Evolutionary conservation across 108 stramenopile genomes (phyloP).

Genomic region (Epithemia pelagica): DNA sequence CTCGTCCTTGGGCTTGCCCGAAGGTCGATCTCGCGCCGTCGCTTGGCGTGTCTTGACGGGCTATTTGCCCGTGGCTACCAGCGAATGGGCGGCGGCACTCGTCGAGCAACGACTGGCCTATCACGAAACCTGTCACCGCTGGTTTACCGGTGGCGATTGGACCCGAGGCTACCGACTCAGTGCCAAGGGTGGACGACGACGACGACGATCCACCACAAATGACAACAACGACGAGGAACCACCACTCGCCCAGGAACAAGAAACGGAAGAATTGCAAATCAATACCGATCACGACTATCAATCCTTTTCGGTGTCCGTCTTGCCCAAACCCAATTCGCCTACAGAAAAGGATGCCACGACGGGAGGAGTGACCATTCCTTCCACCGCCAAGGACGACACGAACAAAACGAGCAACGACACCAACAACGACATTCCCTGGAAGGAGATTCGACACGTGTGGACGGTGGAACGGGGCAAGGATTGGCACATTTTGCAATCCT

Average conservation of each 20-base stretch:
- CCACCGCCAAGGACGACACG: not conserved
- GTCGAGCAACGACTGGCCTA: slow-evolving; percentile 49
- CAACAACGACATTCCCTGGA: not conserved
- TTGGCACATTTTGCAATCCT: slow-evolving; percentile 1
- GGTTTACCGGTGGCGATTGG: not conserved
- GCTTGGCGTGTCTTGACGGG: slow-evolving; percentile 74
- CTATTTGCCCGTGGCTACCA: slow-evolving; percentile 46
- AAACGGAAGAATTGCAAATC: not conserved
- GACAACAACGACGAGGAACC: not conserved
- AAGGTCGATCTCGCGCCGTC: slow-evolving; percentile 56
- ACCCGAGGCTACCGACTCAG: slow-evolving; percentile 6
- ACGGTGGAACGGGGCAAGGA: not conserved
- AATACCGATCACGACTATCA: not conserved
- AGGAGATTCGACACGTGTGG: not conserved
- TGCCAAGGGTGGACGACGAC: slow-evolving; percentile 14
- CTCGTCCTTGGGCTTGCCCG: slow-evolving; percentile 41
- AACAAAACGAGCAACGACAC: not conserved
- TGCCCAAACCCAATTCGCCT: not conserved
- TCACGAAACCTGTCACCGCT: slow-evolving; percentile 36
- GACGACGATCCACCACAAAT: not conserved
- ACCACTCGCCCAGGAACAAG: not conserved
- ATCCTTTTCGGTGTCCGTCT: not conserved
- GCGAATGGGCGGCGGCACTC: slow-evolving; percentile 44
- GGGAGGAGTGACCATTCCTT: not conserved
- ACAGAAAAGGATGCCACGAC: not conserved